Evolutionary conservation across 495 filamentous ascomycete genomes (phyloP), one percentile per base, ranked within the genome.

Genomic region (Platismatia glauca): DNA sequence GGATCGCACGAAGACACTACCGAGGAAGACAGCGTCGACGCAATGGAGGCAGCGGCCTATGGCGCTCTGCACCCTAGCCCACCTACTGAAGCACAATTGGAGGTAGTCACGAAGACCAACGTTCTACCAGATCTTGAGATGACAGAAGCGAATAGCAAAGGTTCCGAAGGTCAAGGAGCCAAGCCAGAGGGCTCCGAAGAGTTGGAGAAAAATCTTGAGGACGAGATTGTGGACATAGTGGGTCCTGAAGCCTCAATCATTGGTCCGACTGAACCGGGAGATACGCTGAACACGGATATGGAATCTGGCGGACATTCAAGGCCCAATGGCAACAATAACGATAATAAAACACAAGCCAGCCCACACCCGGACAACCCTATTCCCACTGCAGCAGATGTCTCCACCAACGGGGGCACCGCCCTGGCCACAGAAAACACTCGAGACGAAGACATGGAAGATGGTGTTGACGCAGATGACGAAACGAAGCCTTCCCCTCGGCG

Each of bases 401-500:
- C 11, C n/a, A 41, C 48, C 33, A 63, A 58, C 34, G 38, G 57
- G 16, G 33, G 34, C 20, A 43, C 24, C 8, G 27, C 38, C 13
- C 20, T 24, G 44, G 27, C 18, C n/a, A 57, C 57, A 48, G 59
- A 69, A 27, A 41, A 58, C 52, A 62, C 55, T 58, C 66, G 62
- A 56, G 66, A 52, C 13, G 66, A 70, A 27, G 58, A 58, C 11
- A 62, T 57, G 13, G 63, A 71, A 38, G 41, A 35, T 20, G 60
- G 59, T 22, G 34, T 60, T 15, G 60, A 59, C 29, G 69, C 75
- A 46, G 75, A 81, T 38, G 73, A 75, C 35, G 67, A 58, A 27
- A 71, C 72, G 9, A 71, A 73, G 55, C 65, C 67, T 8, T 68
- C 73, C 22, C 81, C 81, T 11, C 84, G 82, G 64, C 84, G 86